A percentile compares a stretch with the other conserved stretches of the same genome.
Evolutionary conservation across 2,329 filamentous ascomycete genomes (phyloP).

Genomic region (Venturiaceae sp.): DNA sequence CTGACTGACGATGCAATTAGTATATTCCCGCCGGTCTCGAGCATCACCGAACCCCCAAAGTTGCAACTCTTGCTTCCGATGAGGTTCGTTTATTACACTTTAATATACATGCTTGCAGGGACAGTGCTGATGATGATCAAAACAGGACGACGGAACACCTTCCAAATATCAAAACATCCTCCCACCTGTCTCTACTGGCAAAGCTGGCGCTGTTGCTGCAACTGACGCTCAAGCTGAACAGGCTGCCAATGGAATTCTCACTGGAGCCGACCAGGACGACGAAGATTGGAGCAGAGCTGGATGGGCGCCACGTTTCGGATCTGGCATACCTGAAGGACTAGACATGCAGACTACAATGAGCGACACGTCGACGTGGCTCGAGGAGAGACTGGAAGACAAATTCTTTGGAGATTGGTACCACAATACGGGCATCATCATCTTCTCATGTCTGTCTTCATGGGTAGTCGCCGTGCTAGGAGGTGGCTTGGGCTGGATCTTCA

Average conservation of each 20-base stretch:
- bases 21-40: not conserved
- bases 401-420: constrained; percentile 99
- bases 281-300: constrained; percentile 52
- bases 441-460: constrained; percentile 87
- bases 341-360: constrained; percentile 55
- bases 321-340: constrained; percentile 41
- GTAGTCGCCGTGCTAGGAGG: constrained; percentile 81
- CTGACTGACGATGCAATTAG: not conserved
- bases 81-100: constrained; percentile 24
- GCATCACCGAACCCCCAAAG: constrained; percentile 17
- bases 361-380: constrained; percentile 82
- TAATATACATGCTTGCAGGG: constrained; percentile 19
- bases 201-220: constrained; percentile 53
- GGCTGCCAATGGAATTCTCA: constrained; percentile 39
- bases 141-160: constrained; percentile 52
- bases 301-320: constrained; percentile 79
- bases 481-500: constrained; percentile 83
- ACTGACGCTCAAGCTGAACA: constrained; percentile 40
- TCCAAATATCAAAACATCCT: constrained; percentile 74
- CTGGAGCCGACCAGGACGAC: constrained; percentile 43
- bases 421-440: constrained; percentile 87
- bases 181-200: constrained; percentile 52
- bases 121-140: constrained; percentile 17
- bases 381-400: constrained; percentile 74
- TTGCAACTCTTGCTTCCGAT: constrained; percentile 67